Evolutionary conservation across 768 basidiomycete species (phyloP), one percentile per base, ranked within the genome.

Genomic region (Pilatotrama ljubarskyi): DNA sequence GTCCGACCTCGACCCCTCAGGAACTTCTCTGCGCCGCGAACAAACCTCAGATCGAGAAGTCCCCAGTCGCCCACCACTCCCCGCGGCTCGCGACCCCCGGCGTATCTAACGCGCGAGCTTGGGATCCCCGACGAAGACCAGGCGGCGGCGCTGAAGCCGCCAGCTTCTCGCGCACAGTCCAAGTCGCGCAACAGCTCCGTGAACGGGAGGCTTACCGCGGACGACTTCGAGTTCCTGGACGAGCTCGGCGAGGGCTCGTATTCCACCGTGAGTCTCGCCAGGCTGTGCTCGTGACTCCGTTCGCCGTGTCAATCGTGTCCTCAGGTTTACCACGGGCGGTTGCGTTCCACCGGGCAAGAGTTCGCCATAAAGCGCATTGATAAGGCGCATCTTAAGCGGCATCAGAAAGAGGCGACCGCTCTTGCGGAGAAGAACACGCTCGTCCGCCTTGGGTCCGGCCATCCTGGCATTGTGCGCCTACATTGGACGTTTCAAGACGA

Each of bases 401-500:
- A 91, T 68, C 85, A 90, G 69, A 91, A 91, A 72, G 82, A 86
- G 68, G 80, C 82, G 25, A 88, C 88, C 25, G 91, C 88, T n/a
- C 77, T 85, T 29, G 82, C 88, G 0, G 93, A 95, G 77, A 89
- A 89, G 72, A 87, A 88, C 64, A 86, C 88, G 0, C 80, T 95
- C 37, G 81, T 89, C 36, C 76, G 80, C 14, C 78, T 91, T 18
- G 78, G 78, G 15, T 79, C 82, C 2, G 82, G 84, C 3, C 92
- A 95, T 73, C 89, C 90, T 5, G 93, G 93, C 1, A 84, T 96
- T 52, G 84, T 95, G 10, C 84, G 85, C 49, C 76, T 95, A 26
- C 87, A 87, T 64, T 92, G 86, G 76, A 86, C 91, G 1, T 95
- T 95, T 67, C 92, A 94, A 65, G 93, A 95, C 68, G 82, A 86